Evolutionary conservation across 1,284 basidiomycete species (phyloP), one percentile per base, ranked within the genome.

Genomic region (Ustilago sp.): DNA sequence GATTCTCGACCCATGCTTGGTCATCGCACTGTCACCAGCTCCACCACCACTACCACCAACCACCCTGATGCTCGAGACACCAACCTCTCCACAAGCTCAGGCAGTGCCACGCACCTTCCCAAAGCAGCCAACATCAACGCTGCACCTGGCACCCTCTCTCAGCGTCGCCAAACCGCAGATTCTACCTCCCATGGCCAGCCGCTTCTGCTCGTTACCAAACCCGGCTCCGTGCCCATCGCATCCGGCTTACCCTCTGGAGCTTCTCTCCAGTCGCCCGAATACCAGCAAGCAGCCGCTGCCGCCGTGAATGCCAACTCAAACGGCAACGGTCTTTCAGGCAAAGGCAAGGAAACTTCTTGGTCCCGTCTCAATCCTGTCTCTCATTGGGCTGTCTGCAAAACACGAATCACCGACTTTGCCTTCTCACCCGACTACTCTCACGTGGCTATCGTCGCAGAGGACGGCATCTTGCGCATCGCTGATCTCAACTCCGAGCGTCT

Each of bases 401-500:
- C 58, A 8, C 60, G 67, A 19, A 67, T 83, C 39, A 81, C 74
- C 13, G 82, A 85, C 61, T 70, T 85, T 51, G 81, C 82, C 47
- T 80, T 85, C 45, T 77, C 75, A 2, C 84, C 84, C 2, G 81
- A 83, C 64, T 62, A 72, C 38, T 66, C 60, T 6, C 74, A 76
- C 15, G 71, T 81, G 0, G 84, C 84, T 11, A 55, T 85, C 48
- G 76, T 75, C 9, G 60, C 74, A 3, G 83, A 81, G 15, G 84
- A 85, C 38, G 82, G 82, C 34, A 61, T 80, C 12, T 57, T 85
- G 3, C 78, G 82, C 31, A 67, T 85, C 23, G 61, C 84, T 3
- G 81, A 85, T 52, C 19, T 85, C 55, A 69, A 71, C 34, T 62
- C 75, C 0, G 83, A 85, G 50, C 66, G 65, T 38, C 64, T 85